phyloP scores from a whole-genome alignment of 495 filamentous ascomycete species.

The Hapsidospora chrysogenum region DNA sequence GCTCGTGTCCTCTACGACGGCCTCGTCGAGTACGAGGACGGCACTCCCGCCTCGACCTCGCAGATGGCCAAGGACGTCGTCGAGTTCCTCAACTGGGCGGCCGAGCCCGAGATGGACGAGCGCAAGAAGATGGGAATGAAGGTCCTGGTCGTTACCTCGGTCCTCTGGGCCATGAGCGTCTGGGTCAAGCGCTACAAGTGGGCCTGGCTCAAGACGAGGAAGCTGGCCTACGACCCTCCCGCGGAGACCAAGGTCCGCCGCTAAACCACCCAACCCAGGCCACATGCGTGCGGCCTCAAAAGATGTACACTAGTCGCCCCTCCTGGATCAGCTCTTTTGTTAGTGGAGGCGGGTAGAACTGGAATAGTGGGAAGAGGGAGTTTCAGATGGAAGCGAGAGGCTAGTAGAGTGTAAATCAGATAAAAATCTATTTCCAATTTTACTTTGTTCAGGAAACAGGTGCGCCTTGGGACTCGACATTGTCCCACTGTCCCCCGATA shows the following conservation, averaged over 20 bases:
- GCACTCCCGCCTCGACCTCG: constrained; percentile 79
- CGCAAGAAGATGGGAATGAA: constrained; percentile 99
- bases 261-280: neutral
- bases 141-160: constrained; percentile 59
- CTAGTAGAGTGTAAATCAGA: constrained; percentile 3
- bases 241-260: constrained; percentile 11
- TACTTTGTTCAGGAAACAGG: constrained; percentile 1
- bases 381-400: neutral
- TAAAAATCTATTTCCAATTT: constrained; percentile 1
- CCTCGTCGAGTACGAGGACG: constrained; percentile 96
- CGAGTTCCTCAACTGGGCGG: constrained; percentile 98
- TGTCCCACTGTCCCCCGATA: no score
- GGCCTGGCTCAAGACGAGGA: constrained; percentile 84
- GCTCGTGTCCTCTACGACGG: constrained; percentile 95
- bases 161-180: constrained; percentile 71
- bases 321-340: constrained; percentile 5
- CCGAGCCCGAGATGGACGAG: constrained; percentile 97
- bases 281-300: no score
- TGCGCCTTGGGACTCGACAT: neutral
- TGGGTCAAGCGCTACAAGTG: constrained; percentile 99
- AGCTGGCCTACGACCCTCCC: constrained; percentile 79
- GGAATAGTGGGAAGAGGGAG: neutral
- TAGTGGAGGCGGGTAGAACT: constrained; percentile 3
- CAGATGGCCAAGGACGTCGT: constrained; percentile 99
- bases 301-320: constrained; percentile 4